Percentiles rank a stretch among this genome's conserved stretches.
Conservation (phyloP, 2,329 filamentous ascomycete genomes). For the Fusarium praegraminearum region DNA sequence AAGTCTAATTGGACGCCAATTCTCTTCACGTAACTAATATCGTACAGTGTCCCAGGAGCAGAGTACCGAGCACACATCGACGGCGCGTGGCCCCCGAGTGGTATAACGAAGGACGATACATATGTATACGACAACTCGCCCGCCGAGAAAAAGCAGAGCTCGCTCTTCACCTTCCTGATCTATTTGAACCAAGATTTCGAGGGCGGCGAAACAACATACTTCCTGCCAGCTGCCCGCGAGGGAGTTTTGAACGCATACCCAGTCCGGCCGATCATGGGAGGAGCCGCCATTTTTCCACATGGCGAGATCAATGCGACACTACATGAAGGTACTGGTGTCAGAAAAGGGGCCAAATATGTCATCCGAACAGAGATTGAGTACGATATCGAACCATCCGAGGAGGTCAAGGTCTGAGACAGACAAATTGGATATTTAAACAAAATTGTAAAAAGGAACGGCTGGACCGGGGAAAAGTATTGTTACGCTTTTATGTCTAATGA, state of each 20-base stretch:
- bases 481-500: conserved; percentile 31
- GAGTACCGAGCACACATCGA: conserved; percentile 79
- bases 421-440: conserved; percentile 8
- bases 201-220: conserved; percentile 78
- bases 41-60: conserved; percentile 68
- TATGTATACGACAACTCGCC: conserved; percentile 78
- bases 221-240: conserved; percentile 72
- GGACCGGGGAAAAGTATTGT: conserved; percentile 23
- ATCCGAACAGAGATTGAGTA: conserved; percentile 79
- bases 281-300: conserved; percentile 76
- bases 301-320: conserved; percentile 74
- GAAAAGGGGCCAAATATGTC: conserved; percentile 75
- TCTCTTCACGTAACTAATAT: background rate
- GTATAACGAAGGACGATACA: conserved; percentile 66
- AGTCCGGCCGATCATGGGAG: conserved; percentile 75
- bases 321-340: conserved; percentile 78
- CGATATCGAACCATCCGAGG: conserved; percentile 62
- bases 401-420: conserved; percentile 8
- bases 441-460: conserved; percentile 20
- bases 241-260: conserved; percentile 77
- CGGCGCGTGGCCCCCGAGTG: conserved; percentile 79
- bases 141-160: conserved; percentile 69
- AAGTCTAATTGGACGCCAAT: background rate
- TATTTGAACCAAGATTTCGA: conserved; percentile 80
- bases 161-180: conserved; percentile 75